Percentiles rank a stretch among this genome's conserved stretches.
These are phyloP conservation scores for Cicer yamashitae DNA, from an alignment of 306 rosid genomes.

Conservation along the genomic window DNA sequence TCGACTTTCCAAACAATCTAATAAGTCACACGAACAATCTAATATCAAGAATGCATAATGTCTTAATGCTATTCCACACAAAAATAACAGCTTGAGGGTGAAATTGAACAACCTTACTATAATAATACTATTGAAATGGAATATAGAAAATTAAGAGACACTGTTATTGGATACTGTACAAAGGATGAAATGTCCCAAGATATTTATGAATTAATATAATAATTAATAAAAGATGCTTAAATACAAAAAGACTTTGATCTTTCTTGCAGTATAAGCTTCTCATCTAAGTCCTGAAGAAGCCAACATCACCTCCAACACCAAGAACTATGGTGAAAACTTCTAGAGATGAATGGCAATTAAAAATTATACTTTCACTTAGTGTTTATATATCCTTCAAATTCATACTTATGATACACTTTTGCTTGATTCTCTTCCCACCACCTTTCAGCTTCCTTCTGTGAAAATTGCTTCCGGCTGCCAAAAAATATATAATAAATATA, in stretches of 20 bases:
- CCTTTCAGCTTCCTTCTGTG: conserved; percentile 69
- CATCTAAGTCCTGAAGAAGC: conserved; percentile 44
- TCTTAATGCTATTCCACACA: no score
- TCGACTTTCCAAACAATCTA: no score
- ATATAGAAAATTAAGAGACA: conserved; percentile 40
- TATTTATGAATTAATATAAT: conserved; percentile 39
- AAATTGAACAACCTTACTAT: conserved; percentile 13
- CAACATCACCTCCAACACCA: conserved; percentile 47
- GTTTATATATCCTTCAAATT: conserved; percentile 65
- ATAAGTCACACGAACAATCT: no score
- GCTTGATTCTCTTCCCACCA: conserved; percentile 93
- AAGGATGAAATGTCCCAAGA: conserved; percentile 41
- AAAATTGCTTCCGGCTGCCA: conserved; percentile 73
- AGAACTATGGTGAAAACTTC: conserved; percentile 40
- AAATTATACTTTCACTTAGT: conserved; percentile 52
- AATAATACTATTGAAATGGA: conserved; percentile 18
- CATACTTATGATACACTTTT: conserved; percentile 64
- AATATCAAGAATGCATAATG: no score
- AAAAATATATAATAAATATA: neutral
- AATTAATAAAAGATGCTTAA: conserved; percentile 38
- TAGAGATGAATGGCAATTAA: conserved; percentile 49
- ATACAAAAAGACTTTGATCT: conserved; percentile 42
- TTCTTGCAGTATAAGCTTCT: conserved; percentile 40
- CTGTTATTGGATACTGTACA: conserved; percentile 48
- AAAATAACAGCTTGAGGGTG: neutral